Conservation (phyloP, 1,139 yeast genomes). For the Entelexis sorbosivorans region DNA sequence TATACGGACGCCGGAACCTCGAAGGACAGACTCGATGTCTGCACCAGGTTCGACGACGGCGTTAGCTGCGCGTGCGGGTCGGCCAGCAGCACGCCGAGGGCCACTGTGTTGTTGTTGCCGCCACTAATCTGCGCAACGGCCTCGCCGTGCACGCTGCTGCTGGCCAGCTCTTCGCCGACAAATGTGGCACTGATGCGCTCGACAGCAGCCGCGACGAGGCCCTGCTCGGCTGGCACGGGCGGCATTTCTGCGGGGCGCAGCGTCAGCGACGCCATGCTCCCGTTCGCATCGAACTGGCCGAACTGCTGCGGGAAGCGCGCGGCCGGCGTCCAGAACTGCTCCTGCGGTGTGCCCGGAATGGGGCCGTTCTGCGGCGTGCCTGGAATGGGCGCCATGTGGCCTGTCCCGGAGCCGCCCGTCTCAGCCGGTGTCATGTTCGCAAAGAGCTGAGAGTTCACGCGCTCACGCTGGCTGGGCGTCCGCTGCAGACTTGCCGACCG, state of each 20-base stretch:
- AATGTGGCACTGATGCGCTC: slow-evolving; percentile 20
- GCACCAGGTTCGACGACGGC: slow-evolving; percentile 16
- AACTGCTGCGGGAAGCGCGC: slow-evolving; percentile 20
- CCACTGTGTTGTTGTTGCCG: slow-evolving; percentile 3
- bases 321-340: slow-evolving; percentile 24
- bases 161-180: slow-evolving; percentile 17
- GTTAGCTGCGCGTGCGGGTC: slow-evolving; percentile 18
- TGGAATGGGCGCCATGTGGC: slow-evolving; percentile 13
- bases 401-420: slow-evolving; percentile 5
- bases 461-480: slow-evolving; percentile 9
- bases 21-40: slow-evolving; percentile 21
- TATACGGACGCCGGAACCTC: slow-evolving; percentile 19
- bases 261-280: slow-evolving; percentile 15
- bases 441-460: slow-evolving; percentile 18
- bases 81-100: slow-evolving; percentile 18
- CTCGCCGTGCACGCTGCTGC: slow-evolving; percentile 20
- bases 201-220: slow-evolving; percentile 22
- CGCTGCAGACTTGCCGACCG: slow-evolving; percentile 1
- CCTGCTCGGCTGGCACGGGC: slow-evolving; percentile 18
- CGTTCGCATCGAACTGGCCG: slow-evolving; percentile 15
- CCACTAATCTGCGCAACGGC: slow-evolving; percentile 20
- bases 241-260: slow-evolving; percentile 16
- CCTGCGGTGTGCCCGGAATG: slow-evolving; percentile 15
- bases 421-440: slow-evolving; percentile 15
- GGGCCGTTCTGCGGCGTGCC: slow-evolving; percentile 11